Conservation (phyloP, 1,284 basidiomycete genomes). For the Apiotrichum laibachii region DNA sequence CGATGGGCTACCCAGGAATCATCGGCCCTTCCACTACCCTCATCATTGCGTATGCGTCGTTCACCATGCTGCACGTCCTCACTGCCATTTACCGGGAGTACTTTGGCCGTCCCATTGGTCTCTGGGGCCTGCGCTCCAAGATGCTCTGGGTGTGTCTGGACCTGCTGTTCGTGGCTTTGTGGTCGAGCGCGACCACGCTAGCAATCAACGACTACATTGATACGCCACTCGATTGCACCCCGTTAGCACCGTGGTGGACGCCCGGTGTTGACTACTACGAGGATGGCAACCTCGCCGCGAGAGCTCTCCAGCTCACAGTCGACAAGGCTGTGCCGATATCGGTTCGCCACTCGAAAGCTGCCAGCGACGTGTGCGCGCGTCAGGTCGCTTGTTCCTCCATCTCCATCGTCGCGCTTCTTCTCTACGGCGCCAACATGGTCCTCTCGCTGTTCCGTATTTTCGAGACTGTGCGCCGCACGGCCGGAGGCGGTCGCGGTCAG, state of each 20-base stretch:
- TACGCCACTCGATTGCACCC: conserved; percentile 55
- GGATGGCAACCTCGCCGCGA: not conserved
- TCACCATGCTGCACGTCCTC: conserved; percentile 55
- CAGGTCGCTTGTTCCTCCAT: conserved; percentile 51
- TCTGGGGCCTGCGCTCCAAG: conserved; percentile 56
- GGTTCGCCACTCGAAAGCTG: not conserved
- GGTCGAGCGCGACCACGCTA: conserved; percentile 51
- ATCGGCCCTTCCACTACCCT: conserved; percentile 56
- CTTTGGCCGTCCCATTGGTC: conserved; percentile 58
- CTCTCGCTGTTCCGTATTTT: conserved; percentile 55
- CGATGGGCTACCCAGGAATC: conserved; percentile 47
- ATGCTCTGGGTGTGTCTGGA: conserved; percentile 53
- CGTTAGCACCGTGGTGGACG: conserved; percentile 44
- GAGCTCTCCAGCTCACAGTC: not conserved
- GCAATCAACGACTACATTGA: conserved; percentile 58
- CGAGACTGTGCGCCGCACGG: conserved; percentile 50
- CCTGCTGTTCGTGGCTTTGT: conserved; percentile 55
- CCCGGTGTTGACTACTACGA: conserved; percentile 11
- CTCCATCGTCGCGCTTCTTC: conserved; percentile 39
- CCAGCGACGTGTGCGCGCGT: conserved; percentile 35
- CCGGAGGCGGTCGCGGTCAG: conserved; percentile 3
- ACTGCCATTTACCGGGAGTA: conserved; percentile 55
- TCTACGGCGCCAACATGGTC: conserved; percentile 53
- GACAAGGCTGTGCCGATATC: conserved; percentile 7
- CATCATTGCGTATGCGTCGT: conserved; percentile 54